These are phyloP conservation scores for Pestalotiopsis sp. DNA, from an alignment of 2,329 filamentous ascomycete species.

Conservation along the genomic window DNA sequence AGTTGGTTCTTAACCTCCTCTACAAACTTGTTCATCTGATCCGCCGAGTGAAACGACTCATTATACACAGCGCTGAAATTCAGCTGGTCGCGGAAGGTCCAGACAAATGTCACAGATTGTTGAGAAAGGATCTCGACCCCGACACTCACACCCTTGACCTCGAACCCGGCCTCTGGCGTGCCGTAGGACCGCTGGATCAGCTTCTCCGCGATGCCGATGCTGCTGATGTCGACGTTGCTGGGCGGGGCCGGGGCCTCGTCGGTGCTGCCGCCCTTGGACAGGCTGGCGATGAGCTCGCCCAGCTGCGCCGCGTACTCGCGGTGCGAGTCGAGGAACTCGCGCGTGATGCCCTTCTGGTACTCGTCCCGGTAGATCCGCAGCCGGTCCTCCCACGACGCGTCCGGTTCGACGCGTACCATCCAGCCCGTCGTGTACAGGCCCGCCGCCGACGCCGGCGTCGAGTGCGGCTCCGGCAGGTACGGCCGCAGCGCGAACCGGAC, in stretches of 20 bases:
- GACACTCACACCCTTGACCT: neutral
- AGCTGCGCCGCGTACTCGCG: slow-evolving; percentile 29
- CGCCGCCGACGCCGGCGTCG: slow-evolving; percentile 25
- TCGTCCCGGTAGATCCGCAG: slow-evolving; percentile 21
- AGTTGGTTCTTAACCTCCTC: slow-evolving; percentile 14
- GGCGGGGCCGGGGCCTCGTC: slow-evolving; percentile 19
- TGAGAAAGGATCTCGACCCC: neutral
- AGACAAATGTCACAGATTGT: neutral
- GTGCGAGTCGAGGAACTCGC: slow-evolving; percentile 27
- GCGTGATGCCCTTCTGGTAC: slow-evolving; percentile 24
- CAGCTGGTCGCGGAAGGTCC: neutral
- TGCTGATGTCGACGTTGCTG: slow-evolving; percentile 34
- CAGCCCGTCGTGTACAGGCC: slow-evolving; percentile 15
- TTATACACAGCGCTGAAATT: neutral
- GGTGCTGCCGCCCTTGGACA: slow-evolving; percentile 19
- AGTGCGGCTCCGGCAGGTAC: slow-evolving; percentile 29
- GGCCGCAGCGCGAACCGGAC: slow-evolving; percentile 30
- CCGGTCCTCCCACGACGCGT: slow-evolving; percentile 10
- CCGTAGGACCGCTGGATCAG: slow-evolving; percentile 29
- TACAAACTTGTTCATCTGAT: neutral
- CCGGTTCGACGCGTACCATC: neutral
- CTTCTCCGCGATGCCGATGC: slow-evolving; percentile 27
- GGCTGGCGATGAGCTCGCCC: slow-evolving; percentile 22
- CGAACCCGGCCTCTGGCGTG: slow-evolving; percentile 16
- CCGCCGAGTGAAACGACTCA: neutral